Base-by-base conservation (phyloP, 2,329 filamentous ascomycete species). In the Biscogniauxia mediterranea region DNA sequence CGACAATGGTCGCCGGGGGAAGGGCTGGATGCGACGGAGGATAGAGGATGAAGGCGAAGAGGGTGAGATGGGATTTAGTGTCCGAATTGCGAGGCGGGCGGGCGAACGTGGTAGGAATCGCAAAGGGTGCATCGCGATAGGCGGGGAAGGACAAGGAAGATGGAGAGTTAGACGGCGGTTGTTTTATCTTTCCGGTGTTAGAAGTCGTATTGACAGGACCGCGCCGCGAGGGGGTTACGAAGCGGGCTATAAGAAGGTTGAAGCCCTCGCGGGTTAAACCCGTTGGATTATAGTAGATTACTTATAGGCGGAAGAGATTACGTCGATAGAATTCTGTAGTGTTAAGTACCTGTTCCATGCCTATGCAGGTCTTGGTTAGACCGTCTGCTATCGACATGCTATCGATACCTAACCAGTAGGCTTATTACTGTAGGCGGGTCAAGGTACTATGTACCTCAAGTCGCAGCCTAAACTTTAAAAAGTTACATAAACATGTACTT, bases 121-220 rank as follows among this genome's bases (percentile, higher is more conserved):
- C 19, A 62, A 58, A 54, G 64, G 61, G 26, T 62, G 66, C 70
- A 71, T 71, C 56, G 58, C 56, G 51, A 20, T 55, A 53, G 32
- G 15, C 38, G 38, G 13, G 7, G 13, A 42, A 9, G 9, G 38
- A 42, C 9, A 9, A 42, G 13, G 26, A 28, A 42, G 38, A 9
- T 11, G 38, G 38, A 9, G 2, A 17, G 5, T 46, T 46, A 5
- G 15, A 46, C 6, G 5, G 1, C 6, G 1, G 4, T 6, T 46
- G 38, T 46, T 46, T 46, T n/a, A n/a, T n/a, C 38, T 46, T 11
- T 46, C 6, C 6, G 2, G 38, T 2, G 6, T 46, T 17, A 46
- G 15, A 17, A 46, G 3, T 15, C 7, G 32, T 38, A 38, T 38
- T 2, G 3, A 9, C 32, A 15, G 13, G 32, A 38, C 32, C 13